Conservation (phyloP, 352 stramenopile genomes). For the Phytophthora vignae region DNA sequence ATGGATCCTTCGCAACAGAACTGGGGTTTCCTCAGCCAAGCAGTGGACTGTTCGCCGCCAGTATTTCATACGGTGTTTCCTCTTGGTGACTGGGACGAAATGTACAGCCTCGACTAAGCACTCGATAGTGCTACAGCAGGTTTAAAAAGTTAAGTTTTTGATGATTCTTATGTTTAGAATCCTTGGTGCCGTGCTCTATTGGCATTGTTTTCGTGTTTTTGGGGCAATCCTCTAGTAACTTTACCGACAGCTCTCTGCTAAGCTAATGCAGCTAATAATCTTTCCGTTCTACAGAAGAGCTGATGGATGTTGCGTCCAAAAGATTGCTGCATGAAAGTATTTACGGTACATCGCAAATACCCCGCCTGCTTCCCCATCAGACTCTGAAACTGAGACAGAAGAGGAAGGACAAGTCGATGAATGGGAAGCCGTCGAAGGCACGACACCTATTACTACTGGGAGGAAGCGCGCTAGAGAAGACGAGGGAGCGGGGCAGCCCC, state of each 20-base stretch:
- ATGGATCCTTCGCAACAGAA: slow-evolving; percentile 33
- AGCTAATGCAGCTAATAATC: too few species aligned
- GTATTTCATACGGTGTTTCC: slow-evolving; percentile 1
- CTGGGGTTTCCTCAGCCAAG: slow-evolving; percentile 14
- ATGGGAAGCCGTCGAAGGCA: background rate
- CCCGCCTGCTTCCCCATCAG: background rate
- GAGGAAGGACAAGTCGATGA: background rate
- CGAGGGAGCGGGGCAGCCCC: background rate
- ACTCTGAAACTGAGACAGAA: background rate
- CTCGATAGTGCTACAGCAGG: too few species aligned
- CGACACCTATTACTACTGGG: background rate
- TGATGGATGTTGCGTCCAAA: too few species aligned
- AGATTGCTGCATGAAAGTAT: too few species aligned
- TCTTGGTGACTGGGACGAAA: slow-evolving; percentile 11
- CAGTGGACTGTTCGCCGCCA: slow-evolving; percentile 24
- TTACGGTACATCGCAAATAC: too few species aligned
- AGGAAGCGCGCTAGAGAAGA: background rate
- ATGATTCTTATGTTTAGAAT: too few species aligned
- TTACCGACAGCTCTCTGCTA: too few species aligned
- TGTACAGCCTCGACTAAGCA: background rate
- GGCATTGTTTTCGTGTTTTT: too few species aligned
- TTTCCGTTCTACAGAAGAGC: too few species aligned
- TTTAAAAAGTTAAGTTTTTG: too few species aligned
- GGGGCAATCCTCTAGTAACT: too few species aligned
- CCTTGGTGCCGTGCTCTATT: too few species aligned